Evolutionary conservation across 2,329 filamentous ascomycete species (phyloP).

Genomic region (Pyricularia pennisetigena): DNA sequence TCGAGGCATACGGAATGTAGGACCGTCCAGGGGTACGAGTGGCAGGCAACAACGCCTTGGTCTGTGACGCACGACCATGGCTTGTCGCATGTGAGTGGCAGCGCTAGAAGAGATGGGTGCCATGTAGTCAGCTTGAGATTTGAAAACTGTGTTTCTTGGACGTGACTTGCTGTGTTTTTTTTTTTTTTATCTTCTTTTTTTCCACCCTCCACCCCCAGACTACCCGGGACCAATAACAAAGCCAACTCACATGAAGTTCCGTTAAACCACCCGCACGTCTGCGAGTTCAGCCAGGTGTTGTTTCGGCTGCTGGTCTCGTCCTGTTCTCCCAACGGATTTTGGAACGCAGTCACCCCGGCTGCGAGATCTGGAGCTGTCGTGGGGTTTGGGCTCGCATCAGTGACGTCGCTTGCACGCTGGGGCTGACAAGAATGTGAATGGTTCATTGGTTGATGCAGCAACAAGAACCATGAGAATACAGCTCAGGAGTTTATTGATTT

Average conservation of each 20-base stretch:
- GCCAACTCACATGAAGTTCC: constrained; percentile 12
- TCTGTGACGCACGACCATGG: constrained; percentile 19
- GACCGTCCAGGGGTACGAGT: constrained; percentile 15
- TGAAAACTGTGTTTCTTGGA: too few species aligned
- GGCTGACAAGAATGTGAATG: too few species aligned
- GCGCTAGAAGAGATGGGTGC: constrained; percentile 7
- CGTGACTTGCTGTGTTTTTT: too few species aligned
- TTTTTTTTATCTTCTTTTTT: too few species aligned
- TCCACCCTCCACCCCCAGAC: too few species aligned
- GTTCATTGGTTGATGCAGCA: too few species aligned
- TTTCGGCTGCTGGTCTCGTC: background rate
- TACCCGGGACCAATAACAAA: too few species aligned
- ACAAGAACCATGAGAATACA: too few species aligned
- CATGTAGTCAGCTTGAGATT: background rate
- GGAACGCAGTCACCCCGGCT: background rate
- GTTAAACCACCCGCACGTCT: constrained; percentile 18
- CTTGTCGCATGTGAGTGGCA: constrained; percentile 10
- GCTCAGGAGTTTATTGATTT: too few species aligned
- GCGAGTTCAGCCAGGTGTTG: background rate
- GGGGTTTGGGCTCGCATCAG: constrained; percentile 8
- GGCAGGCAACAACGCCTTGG: constrained; percentile 25
- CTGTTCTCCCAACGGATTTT: background rate
- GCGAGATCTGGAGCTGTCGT: constrained; percentile 9
- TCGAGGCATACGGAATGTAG: constrained; percentile 26
- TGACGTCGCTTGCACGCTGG: too few species aligned